Percentiles rank a stretch among this genome's conserved stretches.
Evolutionary conservation across 495 filamentous ascomycete species (phyloP).

Genomic region (Parachaetomium inaequale): DNA sequence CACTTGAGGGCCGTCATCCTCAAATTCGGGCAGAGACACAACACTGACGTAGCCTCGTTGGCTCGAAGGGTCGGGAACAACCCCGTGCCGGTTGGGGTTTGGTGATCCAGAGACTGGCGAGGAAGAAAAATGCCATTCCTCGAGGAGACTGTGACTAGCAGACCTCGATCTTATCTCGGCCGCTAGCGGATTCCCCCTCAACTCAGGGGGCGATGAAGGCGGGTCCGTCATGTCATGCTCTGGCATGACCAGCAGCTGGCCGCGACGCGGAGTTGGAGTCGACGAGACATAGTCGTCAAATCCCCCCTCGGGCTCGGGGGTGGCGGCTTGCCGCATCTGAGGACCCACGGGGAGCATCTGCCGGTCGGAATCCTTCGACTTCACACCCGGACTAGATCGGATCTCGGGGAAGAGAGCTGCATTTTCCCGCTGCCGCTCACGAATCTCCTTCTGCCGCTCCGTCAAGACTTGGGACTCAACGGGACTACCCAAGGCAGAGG

Average conservation of each 20-base stretch:
- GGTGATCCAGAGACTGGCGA: conserved; percentile 48
- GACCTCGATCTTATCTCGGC: conserved; percentile 46
- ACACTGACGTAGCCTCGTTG: conserved; percentile 20
- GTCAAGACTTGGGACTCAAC: conserved; percentile 66
- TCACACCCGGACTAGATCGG: conserved; percentile 53
- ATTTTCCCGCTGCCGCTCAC: conserved; percentile 61
- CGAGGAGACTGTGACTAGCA: conserved; percentile 36
- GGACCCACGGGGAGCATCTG: neutral
- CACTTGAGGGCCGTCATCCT: too few relatives aligned
- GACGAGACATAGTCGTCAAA: conserved; percentile 68
- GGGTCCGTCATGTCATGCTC: conserved; percentile 46
- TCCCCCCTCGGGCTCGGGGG: conserved; percentile 35
- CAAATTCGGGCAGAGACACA: conserved; percentile 18
- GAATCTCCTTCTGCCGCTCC: conserved; percentile 68
- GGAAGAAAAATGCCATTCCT: conserved; percentile 46
- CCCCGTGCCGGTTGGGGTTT: conserved; percentile 18
- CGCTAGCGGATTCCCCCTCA: conserved; percentile 49
- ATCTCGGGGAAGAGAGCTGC: conserved; percentile 70
- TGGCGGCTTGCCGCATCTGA: conserved; percentile 30
- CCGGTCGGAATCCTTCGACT: conserved; percentile 16
- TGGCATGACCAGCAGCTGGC: conserved; percentile 39
- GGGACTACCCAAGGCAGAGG: conserved; percentile 39
- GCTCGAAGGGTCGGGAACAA: conserved; percentile 15
- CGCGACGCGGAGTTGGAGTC: conserved; percentile 70
- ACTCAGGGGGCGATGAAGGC: conserved; percentile 54